phyloP scores from a whole-genome alignment of 2,329 filamentous ascomycete species.

The Exserohilum rostratum region DNA sequence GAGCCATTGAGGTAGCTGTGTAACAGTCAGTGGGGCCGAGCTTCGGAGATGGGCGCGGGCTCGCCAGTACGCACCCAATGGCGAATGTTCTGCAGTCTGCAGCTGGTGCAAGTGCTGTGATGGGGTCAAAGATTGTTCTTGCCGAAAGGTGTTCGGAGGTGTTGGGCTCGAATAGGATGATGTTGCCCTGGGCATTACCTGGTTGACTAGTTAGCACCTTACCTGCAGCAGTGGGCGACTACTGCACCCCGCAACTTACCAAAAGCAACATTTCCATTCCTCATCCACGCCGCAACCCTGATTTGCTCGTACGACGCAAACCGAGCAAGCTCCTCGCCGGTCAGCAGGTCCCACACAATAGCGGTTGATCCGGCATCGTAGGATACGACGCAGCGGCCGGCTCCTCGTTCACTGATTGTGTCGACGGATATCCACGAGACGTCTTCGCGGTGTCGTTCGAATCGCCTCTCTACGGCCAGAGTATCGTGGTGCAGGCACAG shows the following conservation, averaged over 20 bases:
- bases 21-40: slow-evolving; percentile 22
- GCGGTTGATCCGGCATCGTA: slow-evolving; percentile 90
- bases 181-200: slow-evolving; percentile 92
- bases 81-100: slow-evolving; percentile 93
- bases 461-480: slow-evolving; percentile 83
- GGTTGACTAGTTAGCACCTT: slow-evolving; percentile 16
- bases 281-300: slow-evolving; percentile 89
- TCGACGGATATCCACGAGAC: slow-evolving; percentile 86
- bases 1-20: slow-evolving; percentile 91
- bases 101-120: slow-evolving; percentile 89
- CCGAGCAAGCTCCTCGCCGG: slow-evolving; percentile 86
- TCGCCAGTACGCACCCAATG: slow-evolving; percentile 71
- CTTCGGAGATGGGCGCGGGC: not conserved
- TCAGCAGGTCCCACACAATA: slow-evolving; percentile 96
- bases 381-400: slow-evolving; percentile 85
- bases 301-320: slow-evolving; percentile 91
- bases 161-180: slow-evolving; percentile 91
- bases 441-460: slow-evolving; percentile 81
- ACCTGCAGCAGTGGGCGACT: slow-evolving; percentile 9
- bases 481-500: slow-evolving; percentile 93
- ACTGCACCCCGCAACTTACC: slow-evolving; percentile 64
- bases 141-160: slow-evolving; percentile 92
- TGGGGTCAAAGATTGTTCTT: slow-evolving; percentile 90
- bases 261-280: slow-evolving; percentile 95
- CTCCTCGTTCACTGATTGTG: slow-evolving; percentile 85